Conservation (phyloP, 179 eudicot species). For the Beta macrorhiza region DNA sequence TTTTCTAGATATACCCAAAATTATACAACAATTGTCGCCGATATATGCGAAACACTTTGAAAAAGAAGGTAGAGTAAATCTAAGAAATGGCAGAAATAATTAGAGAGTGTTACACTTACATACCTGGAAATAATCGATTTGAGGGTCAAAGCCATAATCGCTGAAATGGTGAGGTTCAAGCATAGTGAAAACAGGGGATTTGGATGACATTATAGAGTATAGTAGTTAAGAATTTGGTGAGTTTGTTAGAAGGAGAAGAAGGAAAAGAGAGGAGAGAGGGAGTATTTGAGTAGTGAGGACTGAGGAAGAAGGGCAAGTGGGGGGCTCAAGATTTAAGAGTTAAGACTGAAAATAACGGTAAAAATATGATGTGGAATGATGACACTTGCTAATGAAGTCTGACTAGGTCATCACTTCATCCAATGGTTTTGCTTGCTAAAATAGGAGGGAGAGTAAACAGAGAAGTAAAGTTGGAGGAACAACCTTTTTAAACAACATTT, state of each 20-base stretch:
- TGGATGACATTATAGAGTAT: slow-evolving; percentile 14
- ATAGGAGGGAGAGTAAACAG: neutral
- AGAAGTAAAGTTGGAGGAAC: neutral
- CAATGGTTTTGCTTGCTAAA: neutral
- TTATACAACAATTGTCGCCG: too few relatives aligned
- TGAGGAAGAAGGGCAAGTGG: slow-evolving; percentile 23
- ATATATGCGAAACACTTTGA: too few relatives aligned
- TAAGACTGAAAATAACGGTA: slow-evolving; percentile 17
- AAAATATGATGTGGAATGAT: neutral
- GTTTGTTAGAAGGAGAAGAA: neutral
- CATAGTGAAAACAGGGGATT: slow-evolving; percentile 52
- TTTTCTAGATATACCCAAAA: too few relatives aligned
- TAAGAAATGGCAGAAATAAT: too few relatives aligned
- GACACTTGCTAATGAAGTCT: neutral
- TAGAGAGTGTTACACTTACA: too few relatives aligned
- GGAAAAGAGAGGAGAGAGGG: neutral
- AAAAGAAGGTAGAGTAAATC: too few relatives aligned
- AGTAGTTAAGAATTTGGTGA: neutral
- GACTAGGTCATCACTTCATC: neutral
- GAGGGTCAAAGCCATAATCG: slow-evolving; percentile 90
- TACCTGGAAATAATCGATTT: slow-evolving; percentile 83
- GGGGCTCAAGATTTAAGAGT: neutral
- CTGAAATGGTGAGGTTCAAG: slow-evolving; percentile 69
- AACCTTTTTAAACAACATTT: neutral
- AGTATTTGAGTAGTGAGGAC: slow-evolving; percentile 2